Base-by-base conservation (phyloP, 2,329 filamentous ascomycete genomes). In the Helotiales sp. region DNA sequence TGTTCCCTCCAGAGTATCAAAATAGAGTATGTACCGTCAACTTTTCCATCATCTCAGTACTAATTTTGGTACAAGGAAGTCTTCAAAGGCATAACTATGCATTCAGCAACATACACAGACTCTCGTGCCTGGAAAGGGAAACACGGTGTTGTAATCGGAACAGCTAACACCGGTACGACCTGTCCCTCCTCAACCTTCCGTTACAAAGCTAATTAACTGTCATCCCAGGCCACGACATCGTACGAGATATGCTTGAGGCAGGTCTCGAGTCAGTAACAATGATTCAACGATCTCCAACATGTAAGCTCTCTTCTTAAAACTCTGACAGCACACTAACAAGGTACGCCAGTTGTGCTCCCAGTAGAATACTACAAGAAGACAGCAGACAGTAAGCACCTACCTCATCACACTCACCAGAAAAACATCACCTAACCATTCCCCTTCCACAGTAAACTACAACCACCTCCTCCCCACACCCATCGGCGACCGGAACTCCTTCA, bases 201-300 rank as follows among this genome's bases (percentile, higher is more conserved):
- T 71, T 87, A 42, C 34, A n/a, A 31, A 15, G n/a, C 38, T 47
- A 30, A 52, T 7, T 9, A 34, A 31, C 29, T 31, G 17, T 13
- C 48, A 36, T 25, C 27, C 4, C 82, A 0, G 84, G 77, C 8
- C 84, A 88, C 63, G 87, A 89, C 63, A 88, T 89, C 51, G 81
- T 84, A 0, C 85, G 88, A 47, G 84, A 89, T 61, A 88, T 80
- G 66, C 76, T 81, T 24, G 84, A 88, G 63, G 82, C 83, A 54
- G 87, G 87, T 0, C 84, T 85, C 58, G 75, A 82, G 1, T 72
- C 75, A 13, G 80, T 89, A 1, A 90, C 87, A 0, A 85, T 90
- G 70, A 79, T 90, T 0, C 88, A 90, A 70, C 79, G 87, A 5
- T 84, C 81, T 1, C 81, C 78, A 15, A 89, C 88, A 0, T 58